Percentiles rank a stretch among this genome's conserved stretches.
These are phyloP conservation scores for Chlamydomonas applanata DNA, from an alignment of 139 green algal genomes.

Conservation along the genomic window DNA sequence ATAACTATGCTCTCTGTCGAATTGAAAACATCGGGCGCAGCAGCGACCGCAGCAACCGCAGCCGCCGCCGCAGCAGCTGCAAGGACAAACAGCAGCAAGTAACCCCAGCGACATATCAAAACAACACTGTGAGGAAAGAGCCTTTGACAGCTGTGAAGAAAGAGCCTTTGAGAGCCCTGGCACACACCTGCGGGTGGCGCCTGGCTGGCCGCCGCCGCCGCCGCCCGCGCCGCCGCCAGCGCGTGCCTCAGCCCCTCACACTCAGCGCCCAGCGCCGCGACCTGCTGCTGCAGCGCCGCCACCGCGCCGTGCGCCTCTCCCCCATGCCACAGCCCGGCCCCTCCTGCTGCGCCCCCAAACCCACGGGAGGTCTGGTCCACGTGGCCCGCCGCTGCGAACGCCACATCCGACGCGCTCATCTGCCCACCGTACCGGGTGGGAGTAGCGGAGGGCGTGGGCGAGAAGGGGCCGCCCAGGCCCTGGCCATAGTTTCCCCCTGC, in stretches of 20 bases:
- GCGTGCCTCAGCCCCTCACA: constrained; percentile 1
- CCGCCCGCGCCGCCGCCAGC: background rate
- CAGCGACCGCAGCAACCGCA: too few species aligned
- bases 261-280: background rate
- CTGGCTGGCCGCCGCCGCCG: background rate
- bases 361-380: background rate
- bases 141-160: too few species aligned
- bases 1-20: too few species aligned
- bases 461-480: background rate
- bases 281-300: background rate
- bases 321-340: background rate
- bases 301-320: background rate
- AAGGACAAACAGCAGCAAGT: too few species aligned
- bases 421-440: background rate
- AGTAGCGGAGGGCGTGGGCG: background rate
- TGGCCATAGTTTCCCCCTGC: too few species aligned
- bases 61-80: too few species aligned
- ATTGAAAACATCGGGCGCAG: too few species aligned
- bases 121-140: too few species aligned
- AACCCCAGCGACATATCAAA: too few species aligned
- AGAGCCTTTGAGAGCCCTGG: too few species aligned
- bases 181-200: too few species aligned
- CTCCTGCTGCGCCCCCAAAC: too few species aligned
- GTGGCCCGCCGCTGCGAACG: background rate
- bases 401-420: background rate